Evolutionary conservation across 305 asterid species (phyloP).

Genomic region (Plantago coronopus): DNA sequence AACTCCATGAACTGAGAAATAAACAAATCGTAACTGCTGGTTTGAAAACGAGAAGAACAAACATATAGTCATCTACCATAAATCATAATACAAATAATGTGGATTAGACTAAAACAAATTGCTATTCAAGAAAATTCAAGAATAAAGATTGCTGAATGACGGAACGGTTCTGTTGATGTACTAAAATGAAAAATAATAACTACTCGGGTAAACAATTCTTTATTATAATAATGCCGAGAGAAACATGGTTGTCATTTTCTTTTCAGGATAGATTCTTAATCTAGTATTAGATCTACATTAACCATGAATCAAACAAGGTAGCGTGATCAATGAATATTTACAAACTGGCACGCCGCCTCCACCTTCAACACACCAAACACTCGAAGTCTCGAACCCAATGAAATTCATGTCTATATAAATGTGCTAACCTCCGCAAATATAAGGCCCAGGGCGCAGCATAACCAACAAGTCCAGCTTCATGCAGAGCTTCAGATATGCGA

Average conservation of each 20-base stretch:
- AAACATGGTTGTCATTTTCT: background rate
- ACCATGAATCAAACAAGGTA: background rate
- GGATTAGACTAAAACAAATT: no score
- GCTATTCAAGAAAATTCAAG: no score
- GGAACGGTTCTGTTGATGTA: no score
- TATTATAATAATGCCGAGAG: background rate
- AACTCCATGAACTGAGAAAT: no score
- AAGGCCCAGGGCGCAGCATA: constrained; percentile 93
- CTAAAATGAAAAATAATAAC: no score
- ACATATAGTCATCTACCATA: no score
- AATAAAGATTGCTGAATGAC: no score
- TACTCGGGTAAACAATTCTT: background rate
- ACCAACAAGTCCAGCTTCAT: constrained; percentile 76
- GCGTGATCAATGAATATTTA: background rate
- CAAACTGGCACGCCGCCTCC: constrained; percentile 6
- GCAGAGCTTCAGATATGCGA: constrained; percentile 70
- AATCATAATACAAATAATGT: no score
- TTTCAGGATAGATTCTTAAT: background rate
- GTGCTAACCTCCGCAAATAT: constrained; percentile 85
- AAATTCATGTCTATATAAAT: constrained; percentile 1
- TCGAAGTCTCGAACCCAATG: constrained; percentile 3
- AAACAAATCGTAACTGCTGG: no score
- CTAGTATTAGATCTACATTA: background rate
- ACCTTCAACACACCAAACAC: constrained; percentile 16
- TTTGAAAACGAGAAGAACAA: no score